A percentile compares a stretch with the other conserved stretches of the same genome.
Evolutionary conservation across 1,284 basidiomycete species (phyloP).

Genomic region (Boletus smithii): DNA sequence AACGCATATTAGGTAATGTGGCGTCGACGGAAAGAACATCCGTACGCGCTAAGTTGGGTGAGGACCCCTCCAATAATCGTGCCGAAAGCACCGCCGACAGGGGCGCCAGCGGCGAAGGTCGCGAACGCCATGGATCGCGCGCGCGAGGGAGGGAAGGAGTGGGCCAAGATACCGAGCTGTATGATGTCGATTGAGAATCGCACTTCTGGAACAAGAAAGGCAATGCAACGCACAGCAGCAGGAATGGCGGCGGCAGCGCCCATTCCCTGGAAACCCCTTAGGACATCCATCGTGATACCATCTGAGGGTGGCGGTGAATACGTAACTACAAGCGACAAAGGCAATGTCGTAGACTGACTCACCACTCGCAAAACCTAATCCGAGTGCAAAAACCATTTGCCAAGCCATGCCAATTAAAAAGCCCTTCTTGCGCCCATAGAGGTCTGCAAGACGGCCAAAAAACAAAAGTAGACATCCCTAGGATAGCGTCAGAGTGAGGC

Average conservation of each 20-base stretch:
- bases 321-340: background rate
- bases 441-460: conserved; percentile 68
- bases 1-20: conserved; percentile 1
- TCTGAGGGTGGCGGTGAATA: conserved; percentile 36
- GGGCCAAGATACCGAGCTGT: conserved; percentile 75
- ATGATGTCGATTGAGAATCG: background rate
- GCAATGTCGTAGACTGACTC: conserved; percentile 18
- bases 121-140: conserved; percentile 73
- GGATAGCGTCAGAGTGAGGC: conserved; percentile 13
- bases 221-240: conserved; percentile 49
- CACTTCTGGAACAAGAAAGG: background rate
- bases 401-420: conserved; percentile 55
- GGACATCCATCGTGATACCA: conserved; percentile 54
- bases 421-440: conserved; percentile 63
- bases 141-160: conserved; percentile 65
- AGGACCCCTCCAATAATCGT: conserved; percentile 67
- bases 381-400: conserved; percentile 49
- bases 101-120: conserved; percentile 76
- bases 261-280: conserved; percentile 68
- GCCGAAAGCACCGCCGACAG: conserved; percentile 73
- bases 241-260: conserved; percentile 69
- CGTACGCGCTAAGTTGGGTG: conserved; percentile 54
- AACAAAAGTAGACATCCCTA: conserved; percentile 72
- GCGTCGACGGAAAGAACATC: background rate
- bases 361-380: conserved; percentile 53